Conservation (phyloP, 352 stramenopile genomes). For the Hyaloperonospora brassicae region DNA sequence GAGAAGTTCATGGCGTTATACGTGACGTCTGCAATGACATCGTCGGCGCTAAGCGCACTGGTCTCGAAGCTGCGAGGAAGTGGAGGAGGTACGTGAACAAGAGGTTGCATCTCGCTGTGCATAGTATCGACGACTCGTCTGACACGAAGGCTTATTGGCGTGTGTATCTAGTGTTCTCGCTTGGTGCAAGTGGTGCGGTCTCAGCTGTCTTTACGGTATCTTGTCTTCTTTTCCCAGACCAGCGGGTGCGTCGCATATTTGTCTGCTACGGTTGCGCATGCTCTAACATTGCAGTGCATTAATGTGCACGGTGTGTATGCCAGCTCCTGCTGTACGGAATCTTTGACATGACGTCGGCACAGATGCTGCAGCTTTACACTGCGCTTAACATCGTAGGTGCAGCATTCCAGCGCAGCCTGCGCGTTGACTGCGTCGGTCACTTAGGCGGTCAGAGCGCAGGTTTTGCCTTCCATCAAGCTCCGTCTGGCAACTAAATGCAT, state of each 20-base stretch:
- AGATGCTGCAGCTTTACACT: slow-evolving; percentile 63
- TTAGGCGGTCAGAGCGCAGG: slow-evolving; percentile 57
- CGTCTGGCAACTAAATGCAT: slow-evolving; percentile 15
- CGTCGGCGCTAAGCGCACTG: slow-evolving; percentile 56
- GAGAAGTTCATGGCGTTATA: slow-evolving; percentile 69
- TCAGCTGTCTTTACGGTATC: slow-evolving; percentile 75
- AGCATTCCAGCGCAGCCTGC: slow-evolving; percentile 46
- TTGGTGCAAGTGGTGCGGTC: slow-evolving; percentile 72
- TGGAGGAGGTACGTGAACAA: slow-evolving; percentile 28
- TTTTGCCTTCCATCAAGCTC: slow-evolving; percentile 42
- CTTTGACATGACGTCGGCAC: slow-evolving; percentile 45
- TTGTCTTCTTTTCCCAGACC: slow-evolving; percentile 62
- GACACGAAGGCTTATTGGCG: neutral
- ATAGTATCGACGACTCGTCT: neutral
- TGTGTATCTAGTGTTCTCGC: slow-evolving; percentile 53
- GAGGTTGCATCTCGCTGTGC: neutral
- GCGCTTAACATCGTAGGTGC: slow-evolving; percentile 50
- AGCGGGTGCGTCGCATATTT: slow-evolving; percentile 31
- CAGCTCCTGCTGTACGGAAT: slow-evolving; percentile 61
- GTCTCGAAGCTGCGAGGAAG: slow-evolving; percentile 59
- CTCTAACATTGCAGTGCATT: slow-evolving; percentile 4
- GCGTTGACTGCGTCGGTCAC: slow-evolving; percentile 73
- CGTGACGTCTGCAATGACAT: slow-evolving; percentile 57
- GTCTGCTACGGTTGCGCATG: slow-evolving; percentile 1
- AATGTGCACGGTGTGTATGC: neutral